Conservation (phyloP, 176 grass and related monocot species). For the Avena sativa region DNA sequence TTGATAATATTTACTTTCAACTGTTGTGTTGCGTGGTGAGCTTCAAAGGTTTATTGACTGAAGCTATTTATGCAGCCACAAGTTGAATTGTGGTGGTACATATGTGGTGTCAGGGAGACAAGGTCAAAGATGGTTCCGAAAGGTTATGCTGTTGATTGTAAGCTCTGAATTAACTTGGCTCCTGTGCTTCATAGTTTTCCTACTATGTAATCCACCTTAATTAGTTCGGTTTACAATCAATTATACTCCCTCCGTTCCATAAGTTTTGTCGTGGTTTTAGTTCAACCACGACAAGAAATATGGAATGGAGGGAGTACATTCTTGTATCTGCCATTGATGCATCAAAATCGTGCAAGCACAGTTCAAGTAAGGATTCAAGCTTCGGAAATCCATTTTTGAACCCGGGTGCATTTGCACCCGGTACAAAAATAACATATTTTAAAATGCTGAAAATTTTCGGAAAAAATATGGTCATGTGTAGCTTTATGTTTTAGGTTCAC, state of each 20-base stretch:
- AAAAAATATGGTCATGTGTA: no score
- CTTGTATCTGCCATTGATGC: not conserved
- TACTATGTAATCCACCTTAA: constrained; percentile 30
- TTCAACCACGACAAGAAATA: no score
- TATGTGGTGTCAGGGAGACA: constrained; percentile 20
- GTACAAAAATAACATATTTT: no score
- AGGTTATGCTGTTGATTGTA: constrained; percentile 52
- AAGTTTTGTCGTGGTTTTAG: no score
- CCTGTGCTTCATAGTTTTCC: not conserved
- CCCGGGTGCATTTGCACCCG: no score
- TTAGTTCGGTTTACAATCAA: not conserved
- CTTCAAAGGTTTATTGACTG: constrained; percentile 35
- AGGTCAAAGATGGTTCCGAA: constrained; percentile 44
- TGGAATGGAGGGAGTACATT: not conserved
- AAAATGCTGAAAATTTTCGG: no score
- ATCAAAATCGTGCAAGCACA: not conserved
- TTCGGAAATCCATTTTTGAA: not conserved
- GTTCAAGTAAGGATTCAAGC: not conserved
- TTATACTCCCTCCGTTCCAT: not conserved
- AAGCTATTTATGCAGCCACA: constrained; percentile 68
- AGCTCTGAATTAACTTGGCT: constrained; percentile 3
- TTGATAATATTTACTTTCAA: constrained; percentile 31
- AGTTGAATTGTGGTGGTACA: constrained; percentile 52
- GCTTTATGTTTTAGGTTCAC: no score
- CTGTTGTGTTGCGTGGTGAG: constrained; percentile 21